Percentiles rank a stretch among this genome's conserved stretches.
Conservation (phyloP, 495 filamentous ascomycete species). For the Xylaria longipes region DNA sequence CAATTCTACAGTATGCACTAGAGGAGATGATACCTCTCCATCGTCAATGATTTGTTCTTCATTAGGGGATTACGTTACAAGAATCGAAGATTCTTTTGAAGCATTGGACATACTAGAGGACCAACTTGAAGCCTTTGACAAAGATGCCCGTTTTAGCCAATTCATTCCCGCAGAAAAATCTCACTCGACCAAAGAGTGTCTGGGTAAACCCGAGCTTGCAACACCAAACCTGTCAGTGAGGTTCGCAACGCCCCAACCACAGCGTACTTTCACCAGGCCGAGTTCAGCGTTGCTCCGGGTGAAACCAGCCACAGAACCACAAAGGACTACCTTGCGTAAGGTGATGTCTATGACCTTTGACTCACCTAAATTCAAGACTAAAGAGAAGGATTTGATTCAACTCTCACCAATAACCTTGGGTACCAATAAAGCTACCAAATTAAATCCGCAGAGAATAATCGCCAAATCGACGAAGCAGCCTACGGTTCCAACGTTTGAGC, state of each 20-base stretch:
- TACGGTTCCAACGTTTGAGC: conserved; percentile 70
- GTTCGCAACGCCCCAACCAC: conserved; percentile 37
- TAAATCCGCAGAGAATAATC: conserved; percentile 53
- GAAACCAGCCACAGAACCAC: conserved; percentile 37
- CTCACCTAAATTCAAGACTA: conserved; percentile 33
- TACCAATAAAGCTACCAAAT: conserved; percentile 47
- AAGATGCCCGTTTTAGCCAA: conserved; percentile 50
- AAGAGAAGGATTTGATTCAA: conserved; percentile 37
- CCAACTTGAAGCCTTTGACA: conserved; percentile 59
- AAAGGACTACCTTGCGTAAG: conserved; percentile 42
- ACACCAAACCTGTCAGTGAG: conserved; percentile 20
- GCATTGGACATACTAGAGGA: conserved; percentile 74
- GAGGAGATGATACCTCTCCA: conserved; percentile 26
- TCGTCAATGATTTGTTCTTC: conserved; percentile 20
- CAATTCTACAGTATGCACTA: conserved; percentile 23
- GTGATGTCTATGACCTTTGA: conserved; percentile 43
- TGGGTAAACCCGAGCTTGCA: conserved; percentile 26
- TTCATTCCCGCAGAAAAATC: conserved; percentile 45
- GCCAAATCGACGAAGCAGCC: conserved; percentile 65
- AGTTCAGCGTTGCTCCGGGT: conserved; percentile 31
- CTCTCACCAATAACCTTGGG: conserved; percentile 32
- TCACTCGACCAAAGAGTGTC: conserved; percentile 29
- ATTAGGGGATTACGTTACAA: conserved; percentile 52
- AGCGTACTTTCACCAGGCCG: conserved; percentile 27
- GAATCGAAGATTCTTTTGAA: conserved; percentile 73